Evolutionary conservation across 2,329 filamentous ascomycete species (phyloP).

Genomic region (Aspergillus jensenii): DNA sequence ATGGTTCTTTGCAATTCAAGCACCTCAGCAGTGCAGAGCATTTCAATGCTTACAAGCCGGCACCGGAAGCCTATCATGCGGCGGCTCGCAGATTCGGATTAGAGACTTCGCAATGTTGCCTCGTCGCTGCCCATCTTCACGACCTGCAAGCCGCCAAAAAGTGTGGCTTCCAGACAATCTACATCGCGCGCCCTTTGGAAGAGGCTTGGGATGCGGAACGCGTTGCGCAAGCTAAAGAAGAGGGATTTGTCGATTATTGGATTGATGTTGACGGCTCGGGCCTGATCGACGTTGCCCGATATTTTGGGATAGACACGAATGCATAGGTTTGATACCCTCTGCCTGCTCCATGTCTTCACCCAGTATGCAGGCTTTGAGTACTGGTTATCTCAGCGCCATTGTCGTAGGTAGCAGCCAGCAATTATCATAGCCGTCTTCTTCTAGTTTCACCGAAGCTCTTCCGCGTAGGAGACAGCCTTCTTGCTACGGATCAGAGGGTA

Average conservation of each 20-base stretch:
- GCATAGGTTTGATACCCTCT: too few relatives aligned
- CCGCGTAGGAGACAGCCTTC: too few relatives aligned
- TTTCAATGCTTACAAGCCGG: conserved; percentile 72
- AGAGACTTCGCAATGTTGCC: conserved; percentile 61
- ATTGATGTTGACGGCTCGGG: conserved; percentile 14
- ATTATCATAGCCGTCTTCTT: too few relatives aligned
- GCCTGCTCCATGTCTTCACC: too few relatives aligned
- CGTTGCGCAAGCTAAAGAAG: conserved; percentile 53
- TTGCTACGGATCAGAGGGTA: too few relatives aligned
- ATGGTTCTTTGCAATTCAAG: conserved; percentile 23
- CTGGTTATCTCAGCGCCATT: too few relatives aligned
- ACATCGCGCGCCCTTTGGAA: too few relatives aligned
- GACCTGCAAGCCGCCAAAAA: too few relatives aligned
- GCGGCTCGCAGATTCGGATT: conserved; percentile 60
- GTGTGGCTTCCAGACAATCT: too few relatives aligned
- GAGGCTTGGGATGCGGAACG: conserved; percentile 41
- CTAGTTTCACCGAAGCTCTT: too few relatives aligned
- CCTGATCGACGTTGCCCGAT: conserved; percentile 18
- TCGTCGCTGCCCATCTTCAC: conserved; percentile 57
- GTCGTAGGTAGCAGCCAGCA: too few relatives aligned
- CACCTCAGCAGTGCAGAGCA: conserved; percentile 65
- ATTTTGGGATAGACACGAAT: conserved; percentile 13
- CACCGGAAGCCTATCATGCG: conserved; percentile 64
- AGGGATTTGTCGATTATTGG: conserved; percentile 58
- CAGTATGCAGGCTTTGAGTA: too few relatives aligned